phyloP scores from a whole-genome alignment of 2,329 filamentous ascomycete species.

The Trichoderma pleuroti region DNA sequence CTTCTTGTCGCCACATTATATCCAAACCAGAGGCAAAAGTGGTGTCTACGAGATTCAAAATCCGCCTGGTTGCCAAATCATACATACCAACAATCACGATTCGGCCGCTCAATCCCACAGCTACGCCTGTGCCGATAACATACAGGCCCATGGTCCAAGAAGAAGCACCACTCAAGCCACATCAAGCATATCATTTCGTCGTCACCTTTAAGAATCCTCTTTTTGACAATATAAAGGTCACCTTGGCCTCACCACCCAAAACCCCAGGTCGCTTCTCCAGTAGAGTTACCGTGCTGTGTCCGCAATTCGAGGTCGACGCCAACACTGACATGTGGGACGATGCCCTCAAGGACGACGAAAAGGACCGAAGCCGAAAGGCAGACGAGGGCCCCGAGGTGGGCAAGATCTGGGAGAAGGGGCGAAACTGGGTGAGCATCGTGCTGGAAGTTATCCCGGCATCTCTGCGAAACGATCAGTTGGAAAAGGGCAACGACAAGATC shows the following conservation, averaged over 20 bases:
- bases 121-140: conserved; percentile 34
- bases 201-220: conserved; percentile 91
- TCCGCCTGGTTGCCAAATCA: conserved; percentile 81
- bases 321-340: conserved; percentile 90
- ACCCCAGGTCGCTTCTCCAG: conserved; percentile 75
- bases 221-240: conserved; percentile 85
- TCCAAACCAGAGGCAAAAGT: conserved; percentile 92
- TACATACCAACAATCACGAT: conserved; percentile 83
- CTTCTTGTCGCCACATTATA: conserved; percentile 89
- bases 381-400: conserved; percentile 70
- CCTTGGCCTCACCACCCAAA: conserved; percentile 75
- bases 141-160: conserved; percentile 31
- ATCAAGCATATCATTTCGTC: conserved; percentile 71
- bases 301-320: conserved; percentile 88
- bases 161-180: conserved; percentile 47
- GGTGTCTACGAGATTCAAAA: conserved; percentile 83
- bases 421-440: conserved; percentile 94
- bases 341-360: conserved; percentile 61
- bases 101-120: conserved; percentile 52
- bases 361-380: conserved; percentile 38
- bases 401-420: conserved; percentile 91
- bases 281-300: conserved; percentile 87
- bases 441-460: conserved; percentile 77
- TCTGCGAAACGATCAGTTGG: conserved; percentile 40
- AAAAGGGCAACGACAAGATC: conserved; percentile 34